Evolutionary conservation across 164 flowering plant species (phyloP), one percentile per base, ranked within the genome.

Genomic region (Aristolochia fimbriata): DNA sequence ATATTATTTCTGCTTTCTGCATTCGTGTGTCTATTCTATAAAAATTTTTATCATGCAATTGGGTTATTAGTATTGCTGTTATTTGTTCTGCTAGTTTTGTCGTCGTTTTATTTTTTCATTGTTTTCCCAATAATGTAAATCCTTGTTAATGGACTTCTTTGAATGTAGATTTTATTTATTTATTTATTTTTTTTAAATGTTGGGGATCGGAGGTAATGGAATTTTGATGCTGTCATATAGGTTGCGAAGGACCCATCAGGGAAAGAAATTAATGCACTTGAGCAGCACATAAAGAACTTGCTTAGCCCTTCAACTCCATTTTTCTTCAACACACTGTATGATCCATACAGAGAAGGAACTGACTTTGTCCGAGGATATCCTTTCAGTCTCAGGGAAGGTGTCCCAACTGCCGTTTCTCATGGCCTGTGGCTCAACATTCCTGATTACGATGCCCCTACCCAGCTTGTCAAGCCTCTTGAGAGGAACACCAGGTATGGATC

Each of bases 321-420:
- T 58, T 87, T 87, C 87, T 87, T 77, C 80, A 87, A 87, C 81
- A 87, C 95, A 62, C 75, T 85, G 24, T 87, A 87, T 47, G 95
- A 87, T 58, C 95, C 95, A 67, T 87, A 72, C 78, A 55, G 87
- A 25, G 91, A 78, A 0, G 95, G 95, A 53, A 76, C 95, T 7
- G 95, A 87, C 61, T 87, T 87, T 61, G 95, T 87, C 62, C 95
- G 95, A 55, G 95, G 94, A 5, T 87, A 84, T 62, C 94, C 94
- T 12, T 87, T 87, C 77, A 84, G 90, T 70, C 86, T 87, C 25
- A 83, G 94, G 53, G 84, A 80, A 66, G 94, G 94, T 69, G 86
- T 62, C 21, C 81, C 86, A 20, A 84, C 90, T 3, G 94, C 90
- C 56, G 88, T 86, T 51, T 86, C 91, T 64, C 86, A 83, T 78